Evolutionary conservation across 1,139 yeast genomes (phyloP).

Genomic region (Yamadazyma atmosphaerica): DNA sequence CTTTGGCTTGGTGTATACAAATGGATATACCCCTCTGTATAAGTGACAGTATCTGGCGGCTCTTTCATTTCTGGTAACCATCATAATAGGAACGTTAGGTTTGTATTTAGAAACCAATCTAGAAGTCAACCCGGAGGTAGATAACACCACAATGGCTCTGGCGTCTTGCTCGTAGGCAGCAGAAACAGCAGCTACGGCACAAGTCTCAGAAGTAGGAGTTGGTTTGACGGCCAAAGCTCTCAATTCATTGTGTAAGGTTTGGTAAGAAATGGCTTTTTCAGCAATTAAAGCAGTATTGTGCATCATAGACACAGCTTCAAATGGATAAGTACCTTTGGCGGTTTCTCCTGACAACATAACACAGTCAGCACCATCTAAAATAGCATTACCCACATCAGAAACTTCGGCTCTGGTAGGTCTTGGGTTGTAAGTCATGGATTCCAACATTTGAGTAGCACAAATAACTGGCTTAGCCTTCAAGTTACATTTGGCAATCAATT

Average conservation of each 20-base stretch:
- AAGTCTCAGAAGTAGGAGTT: slow-evolving; percentile 92
- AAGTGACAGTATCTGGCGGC: slow-evolving; percentile 95
- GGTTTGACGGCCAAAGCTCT: slow-evolving; percentile 86
- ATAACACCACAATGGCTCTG: slow-evolving; percentile 93
- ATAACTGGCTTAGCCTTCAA: slow-evolving; percentile 99
- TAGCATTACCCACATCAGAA: slow-evolving; percentile 98
- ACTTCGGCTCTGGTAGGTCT: slow-evolving; percentile 99
- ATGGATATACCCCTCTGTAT: slow-evolving; percentile 98
- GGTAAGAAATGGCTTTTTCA: slow-evolving; percentile 94
- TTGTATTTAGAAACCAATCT: slow-evolving; percentile 96
- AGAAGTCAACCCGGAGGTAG: slow-evolving; percentile 93
- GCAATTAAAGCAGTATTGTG: slow-evolving; percentile 96
- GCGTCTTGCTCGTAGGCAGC: slow-evolving; percentile 96
- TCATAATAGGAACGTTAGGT: slow-evolving; percentile 95
- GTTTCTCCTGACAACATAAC: slow-evolving; percentile 99
- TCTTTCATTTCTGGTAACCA: slow-evolving; percentile 94
- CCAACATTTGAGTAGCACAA: slow-evolving; percentile 99
- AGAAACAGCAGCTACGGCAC: slow-evolving; percentile 95
- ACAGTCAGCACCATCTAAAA: slow-evolving; percentile 99
- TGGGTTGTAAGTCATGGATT: slow-evolving; percentile 99
- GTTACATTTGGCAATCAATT: slow-evolving; percentile 98
- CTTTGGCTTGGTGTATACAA: slow-evolving; percentile 68
- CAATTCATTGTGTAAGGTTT: slow-evolving; percentile 82
- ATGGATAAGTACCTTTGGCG: slow-evolving; percentile 98
- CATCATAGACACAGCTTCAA: slow-evolving; percentile 98